Base-by-base conservation (phyloP, 2,329 filamentous ascomycete genomes). In the Juglanconis juglandina region DNA sequence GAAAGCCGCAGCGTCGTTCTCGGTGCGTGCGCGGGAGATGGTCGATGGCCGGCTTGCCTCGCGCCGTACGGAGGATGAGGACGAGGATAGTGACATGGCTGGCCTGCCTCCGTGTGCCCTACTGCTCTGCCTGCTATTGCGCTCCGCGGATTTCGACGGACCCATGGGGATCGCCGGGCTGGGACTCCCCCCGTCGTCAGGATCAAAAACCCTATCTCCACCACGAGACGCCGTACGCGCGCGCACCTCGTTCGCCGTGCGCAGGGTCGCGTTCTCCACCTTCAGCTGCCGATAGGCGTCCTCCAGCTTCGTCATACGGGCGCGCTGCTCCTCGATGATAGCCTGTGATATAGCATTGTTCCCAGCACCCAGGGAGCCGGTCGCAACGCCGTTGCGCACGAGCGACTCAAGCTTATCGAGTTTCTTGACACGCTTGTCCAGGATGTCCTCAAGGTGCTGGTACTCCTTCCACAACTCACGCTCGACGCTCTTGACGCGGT, bases 391-490 rank as follows among this genome's bases (percentile, higher is more conserved):
- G 66, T 87, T 89, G 62, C 89, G 84, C 46, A 95, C 86, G 47
- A 91, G 83, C 14, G 87, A 86, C 74, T 99, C 95, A 1, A 99
- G 81, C 3, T 90, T 86, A 65, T 98, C 94, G 35, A 99, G 84
- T 67, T 92, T 91, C 77, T 96, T 95, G 62, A 88, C 83, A 14
- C 92, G 87, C 33, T 87, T 76, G 57, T 95, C 91, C 34, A 97
- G 85, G 42, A 87, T 90, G 66, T 87, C 87, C 73, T 97, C 92
- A 1, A 99, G 81, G 0, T 83, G 85, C 69, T 96, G 90, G 69
- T 97, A 98, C 69, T 98, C 93, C 64, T 92, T 91, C 77, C 88
- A 89, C n/a, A 98, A 77, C 62, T 96, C 91, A 53, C 90, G 87
- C 73, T 99, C 95, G n/a, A 97, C 87, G 6, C 82, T 80, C 68